phyloP scores from a whole-genome alignment of 2,329 filamentous ascomycete species.

The Seiridium cupressi region DNA sequence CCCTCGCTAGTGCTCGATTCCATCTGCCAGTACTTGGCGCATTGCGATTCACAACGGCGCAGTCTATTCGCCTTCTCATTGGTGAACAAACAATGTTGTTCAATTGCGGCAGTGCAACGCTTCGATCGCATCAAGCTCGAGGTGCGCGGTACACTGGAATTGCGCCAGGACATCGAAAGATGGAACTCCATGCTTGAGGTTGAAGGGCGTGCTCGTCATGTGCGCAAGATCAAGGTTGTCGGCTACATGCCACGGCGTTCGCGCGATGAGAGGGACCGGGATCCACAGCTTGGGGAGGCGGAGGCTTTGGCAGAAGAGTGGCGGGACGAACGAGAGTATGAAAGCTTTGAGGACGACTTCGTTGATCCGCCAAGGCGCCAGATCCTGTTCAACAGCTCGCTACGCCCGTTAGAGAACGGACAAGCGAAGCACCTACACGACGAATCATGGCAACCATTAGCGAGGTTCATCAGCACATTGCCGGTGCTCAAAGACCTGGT shows the following conservation, averaged over 20 bases:
- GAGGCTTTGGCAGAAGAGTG: background rate
- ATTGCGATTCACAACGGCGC: background rate
- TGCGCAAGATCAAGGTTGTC: background rate
- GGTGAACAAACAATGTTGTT: background rate
- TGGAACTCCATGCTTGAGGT: background rate
- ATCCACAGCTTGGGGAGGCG: background rate
- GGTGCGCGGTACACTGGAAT: background rate
- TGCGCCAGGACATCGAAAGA: background rate
- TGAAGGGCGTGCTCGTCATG: background rate
- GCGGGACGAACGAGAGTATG: background rate
- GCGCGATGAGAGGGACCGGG: background rate
- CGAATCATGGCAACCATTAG: background rate
- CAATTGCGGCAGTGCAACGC: background rate
- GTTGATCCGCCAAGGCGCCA: background rate
- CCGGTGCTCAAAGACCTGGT: background rate
- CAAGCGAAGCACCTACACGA: background rate
- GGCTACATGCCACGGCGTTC: background rate
- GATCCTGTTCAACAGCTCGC: background rate
- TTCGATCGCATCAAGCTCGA: background rate
- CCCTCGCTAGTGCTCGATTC: background rate
- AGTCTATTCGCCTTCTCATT: background rate
- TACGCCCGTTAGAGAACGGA: background rate
- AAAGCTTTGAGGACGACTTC: background rate
- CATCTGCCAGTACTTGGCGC: background rate
- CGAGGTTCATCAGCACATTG: background rate